Conservation (phyloP, 2,329 filamentous ascomycete genomes). For the Trichophyton benhamiae region DNA sequence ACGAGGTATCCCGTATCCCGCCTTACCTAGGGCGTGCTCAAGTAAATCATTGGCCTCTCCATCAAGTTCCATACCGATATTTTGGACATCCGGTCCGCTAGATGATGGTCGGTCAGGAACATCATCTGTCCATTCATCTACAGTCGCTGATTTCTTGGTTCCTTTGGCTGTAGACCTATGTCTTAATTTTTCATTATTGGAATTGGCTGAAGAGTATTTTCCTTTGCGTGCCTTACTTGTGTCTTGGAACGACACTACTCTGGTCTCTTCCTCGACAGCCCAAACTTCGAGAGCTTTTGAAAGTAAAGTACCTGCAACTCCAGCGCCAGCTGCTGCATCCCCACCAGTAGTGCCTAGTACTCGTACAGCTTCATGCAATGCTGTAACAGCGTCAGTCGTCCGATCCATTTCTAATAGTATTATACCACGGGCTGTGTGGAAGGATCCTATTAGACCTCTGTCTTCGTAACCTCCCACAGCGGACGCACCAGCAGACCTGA, state of each 20-base stretch:
- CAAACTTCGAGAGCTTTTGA: conserved; percentile 36
- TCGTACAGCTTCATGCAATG: conserved; percentile 60
- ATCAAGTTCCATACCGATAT: conserved; percentile 32
- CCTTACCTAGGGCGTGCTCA: conserved; percentile 26
- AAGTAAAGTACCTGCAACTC: conserved; percentile 35
- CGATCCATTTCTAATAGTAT: conserved; percentile 66
- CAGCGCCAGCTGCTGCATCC: conserved; percentile 36
- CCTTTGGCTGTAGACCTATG: conserved; percentile 9
- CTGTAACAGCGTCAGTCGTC: conserved; percentile 63
- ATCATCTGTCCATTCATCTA: conserved; percentile 28
- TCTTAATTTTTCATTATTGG: conserved; percentile 15
- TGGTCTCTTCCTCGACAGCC: conserved; percentile 27
- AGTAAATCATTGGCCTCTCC: conserved; percentile 33
- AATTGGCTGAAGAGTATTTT: conserved; percentile 12
- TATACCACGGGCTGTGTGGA: conserved; percentile 52
- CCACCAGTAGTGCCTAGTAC: conserved; percentile 35
- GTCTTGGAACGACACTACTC: conserved; percentile 3
- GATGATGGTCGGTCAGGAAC: conserved; percentile 21
- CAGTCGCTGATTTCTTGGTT: conserved; percentile 7
- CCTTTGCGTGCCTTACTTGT: conserved; percentile 14
- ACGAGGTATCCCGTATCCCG: conserved; percentile 4
- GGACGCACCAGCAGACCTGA: conserved; percentile 25
- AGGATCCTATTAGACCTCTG: conserved; percentile 33
- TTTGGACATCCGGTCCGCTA: conserved; percentile 19
- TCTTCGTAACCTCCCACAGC: conserved; percentile 37